Evolutionary conservation across 1,284 basidiomycete species (phyloP).

Genomic region (Kalmanozyma brasiliensis): DNA sequence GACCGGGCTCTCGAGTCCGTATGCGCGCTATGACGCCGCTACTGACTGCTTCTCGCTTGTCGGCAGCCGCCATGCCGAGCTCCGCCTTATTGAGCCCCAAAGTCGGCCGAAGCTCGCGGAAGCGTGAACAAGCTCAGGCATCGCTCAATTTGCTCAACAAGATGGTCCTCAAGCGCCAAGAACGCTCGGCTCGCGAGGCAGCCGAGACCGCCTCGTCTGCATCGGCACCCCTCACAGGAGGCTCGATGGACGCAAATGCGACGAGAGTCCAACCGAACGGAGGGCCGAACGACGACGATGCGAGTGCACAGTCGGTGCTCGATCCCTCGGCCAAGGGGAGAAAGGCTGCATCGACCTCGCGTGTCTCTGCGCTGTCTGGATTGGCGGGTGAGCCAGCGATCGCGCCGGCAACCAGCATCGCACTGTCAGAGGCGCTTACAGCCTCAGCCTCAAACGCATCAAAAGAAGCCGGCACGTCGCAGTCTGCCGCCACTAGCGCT

Average conservation of each 20-base stretch:
- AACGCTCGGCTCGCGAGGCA: slow-evolving; percentile 13
- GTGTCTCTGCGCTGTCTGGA: too few relatives aligned
- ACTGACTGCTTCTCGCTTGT: slow-evolving; percentile 18
- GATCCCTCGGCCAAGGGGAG: too few relatives aligned
- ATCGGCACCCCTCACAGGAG: neutral
- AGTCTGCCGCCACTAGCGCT: neutral
- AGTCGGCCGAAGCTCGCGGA: slow-evolving; percentile 1
- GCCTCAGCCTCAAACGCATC: neutral
- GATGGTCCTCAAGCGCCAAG: slow-evolving; percentile 23
- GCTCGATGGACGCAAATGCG: neutral
- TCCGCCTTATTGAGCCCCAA: slow-evolving; percentile 8
- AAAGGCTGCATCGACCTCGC: too few relatives aligned
- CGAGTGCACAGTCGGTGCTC: too few relatives aligned
- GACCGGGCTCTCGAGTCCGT: slow-evolving; percentile 10
- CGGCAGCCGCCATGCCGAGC: slow-evolving; percentile 26
- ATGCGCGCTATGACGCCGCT: slow-evolving; percentile 29
- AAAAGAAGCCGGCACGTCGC: neutral
- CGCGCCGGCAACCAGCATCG: too few relatives aligned
- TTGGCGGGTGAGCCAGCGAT: too few relatives aligned
- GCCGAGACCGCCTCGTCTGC: neutral
- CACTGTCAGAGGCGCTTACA: neutral
- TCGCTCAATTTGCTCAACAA: slow-evolving; percentile 12
- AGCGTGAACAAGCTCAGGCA: slow-evolving; percentile 17
- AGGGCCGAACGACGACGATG: too few relatives aligned
- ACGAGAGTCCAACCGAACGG: too few relatives aligned